phyloP scores from a whole-genome alignment of 257 asterid genomes.

The Ajuga chamaepitys region DNA sequence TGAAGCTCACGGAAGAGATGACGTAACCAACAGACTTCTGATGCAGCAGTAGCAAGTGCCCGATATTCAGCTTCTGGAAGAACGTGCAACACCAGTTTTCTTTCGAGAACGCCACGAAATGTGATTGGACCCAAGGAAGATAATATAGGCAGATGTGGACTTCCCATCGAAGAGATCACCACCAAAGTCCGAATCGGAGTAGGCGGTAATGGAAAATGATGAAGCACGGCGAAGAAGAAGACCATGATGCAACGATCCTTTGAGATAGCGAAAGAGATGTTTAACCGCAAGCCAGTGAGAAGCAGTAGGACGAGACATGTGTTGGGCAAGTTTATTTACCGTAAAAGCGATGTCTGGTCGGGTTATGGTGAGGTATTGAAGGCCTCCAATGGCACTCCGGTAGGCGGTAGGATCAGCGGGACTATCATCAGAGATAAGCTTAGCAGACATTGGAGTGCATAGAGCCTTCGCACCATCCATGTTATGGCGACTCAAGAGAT shows the following conservation, averaged over 20 bases:
- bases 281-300: background rate
- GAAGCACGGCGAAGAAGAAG: background rate
- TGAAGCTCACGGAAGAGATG: background rate
- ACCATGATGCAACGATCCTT: background rate
- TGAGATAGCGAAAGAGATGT: background rate
- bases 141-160: no score
- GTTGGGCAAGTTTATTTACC: background rate
- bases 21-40: background rate
- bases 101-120: background rate
- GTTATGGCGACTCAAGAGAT: no score
- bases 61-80: background rate
- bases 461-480: no score
- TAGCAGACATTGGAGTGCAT: no score
- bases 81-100: background rate
- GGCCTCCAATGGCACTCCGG: background rate
- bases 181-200: background rate
- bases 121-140: no score
- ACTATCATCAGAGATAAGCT: no score
- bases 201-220: background rate
- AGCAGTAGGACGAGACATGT: background rate
- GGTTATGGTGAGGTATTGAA: background rate
- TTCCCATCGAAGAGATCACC: background rate
- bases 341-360: background rate
- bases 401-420: background rate
- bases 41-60: background rate